Evolutionary conservation across 1,139 yeast genomes (phyloP), one percentile per base, ranked within the genome.

Genomic region (Geotrichum macrosporum): DNA sequence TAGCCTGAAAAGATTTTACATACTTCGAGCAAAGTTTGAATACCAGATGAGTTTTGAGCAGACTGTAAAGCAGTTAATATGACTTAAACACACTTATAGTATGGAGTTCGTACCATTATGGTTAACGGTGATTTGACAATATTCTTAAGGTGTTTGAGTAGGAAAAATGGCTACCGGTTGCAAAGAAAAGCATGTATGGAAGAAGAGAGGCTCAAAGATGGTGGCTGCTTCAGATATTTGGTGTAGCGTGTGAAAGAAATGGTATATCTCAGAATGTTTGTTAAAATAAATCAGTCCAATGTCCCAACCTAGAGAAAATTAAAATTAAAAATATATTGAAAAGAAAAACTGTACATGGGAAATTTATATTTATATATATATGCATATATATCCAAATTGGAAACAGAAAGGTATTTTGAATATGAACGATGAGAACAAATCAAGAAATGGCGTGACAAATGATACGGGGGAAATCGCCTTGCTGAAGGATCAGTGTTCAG

Each of bases 1-100:
- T n/a, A n/a, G n/a, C n/a, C n/a, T n/a, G n/a, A n/a, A n/a, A n/a
- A n/a, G n/a, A n/a, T n/a, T n/a, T n/a, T n/a, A n/a, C 61, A 5
- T 54, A 58, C 67, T 58, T 69, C 73, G 45, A 69, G 64, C 36
- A 70, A 64, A 51, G 72, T 68, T 59, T 70, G 72, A 55, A 70
- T 70, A 41, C 73, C 74, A 48, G 65, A 50, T 22, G 73, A 68
- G 59, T 66, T 68, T 50, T 70, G 71, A 27, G 72, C 72, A 51
- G 73, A 69, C 72, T 64, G 50, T 12, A n/a, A 4, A 27, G 6
- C 3, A 33, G 24, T 16, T 22, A 39, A 31, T 26, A 27, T 13
- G 16, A 24, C 32, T 15, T 18, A 21, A 34, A 42, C 2, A 31
- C 20, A 30, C 13, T 16, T 30, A 21, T n/a, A 3, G 31, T 5